Evolutionary conservation across 2,329 filamentous ascomycete species (phyloP), one percentile per base, ranked within the genome.

Genomic region (Cytospora mali): DNA sequence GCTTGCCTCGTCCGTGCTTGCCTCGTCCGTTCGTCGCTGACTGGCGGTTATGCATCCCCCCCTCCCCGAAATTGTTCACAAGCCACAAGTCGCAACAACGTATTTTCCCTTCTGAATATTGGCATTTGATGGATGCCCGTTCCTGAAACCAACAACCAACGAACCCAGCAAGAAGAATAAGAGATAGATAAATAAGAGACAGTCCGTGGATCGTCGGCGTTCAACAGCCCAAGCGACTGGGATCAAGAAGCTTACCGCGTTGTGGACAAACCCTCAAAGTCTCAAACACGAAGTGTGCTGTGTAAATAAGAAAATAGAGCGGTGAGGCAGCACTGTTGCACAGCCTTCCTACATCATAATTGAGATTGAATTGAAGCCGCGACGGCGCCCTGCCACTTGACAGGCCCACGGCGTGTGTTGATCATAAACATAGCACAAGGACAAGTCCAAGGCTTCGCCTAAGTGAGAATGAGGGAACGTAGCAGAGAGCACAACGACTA

Each of bases 321-420:
- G 35, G 35, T n/a, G 6, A 42, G 21, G 39, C 39, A 42, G 39
- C 6, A 42, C 14, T 16, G 14, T 39, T 39, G 35, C 18, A 25
- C 23, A 48, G 49, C 16, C 25, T 51, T 31, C n/a, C 39, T 42
- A 23, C 49, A 52, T 11, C 31, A 28, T 16, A 23, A 11, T 16
- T 23, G 18, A 2, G 31, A n/a, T 18, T 29, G 18, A 25, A 23
- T 31, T 5, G 33, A n/a, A 52, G 33, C 57, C 33, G 49, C 28
- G 57, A 31, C 50, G 13, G 21, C 14, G 14, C 23, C 14, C 52
- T 28, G 21, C 57, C 57, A 46, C 57, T 33, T 53, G 57, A 50
- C 35, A 46, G 57, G 25, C 49, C 27, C 16, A 35, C 25, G 28
- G 52, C 2, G 18, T 33, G 28, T 28, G 27, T 33, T 42, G 39